Base-by-base conservation (phyloP, 139 green algal genomes). In the Raphidocelis subcapitata region DNA sequence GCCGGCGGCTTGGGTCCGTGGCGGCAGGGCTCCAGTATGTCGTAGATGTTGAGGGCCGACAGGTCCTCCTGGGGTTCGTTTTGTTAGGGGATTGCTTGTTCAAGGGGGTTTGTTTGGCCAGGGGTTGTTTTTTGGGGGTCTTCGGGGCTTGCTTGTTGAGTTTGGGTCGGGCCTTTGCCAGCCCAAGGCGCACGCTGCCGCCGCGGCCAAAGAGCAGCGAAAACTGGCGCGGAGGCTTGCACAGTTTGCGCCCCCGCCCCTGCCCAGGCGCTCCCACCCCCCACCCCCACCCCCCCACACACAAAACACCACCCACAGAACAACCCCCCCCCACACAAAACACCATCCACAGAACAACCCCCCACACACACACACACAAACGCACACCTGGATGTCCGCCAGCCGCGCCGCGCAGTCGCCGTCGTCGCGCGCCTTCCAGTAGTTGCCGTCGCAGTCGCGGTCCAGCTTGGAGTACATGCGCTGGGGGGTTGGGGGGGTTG, bases 361-460 rank as follows among this genome's bases (percentile, higher is more conserved):
- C 33, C 5, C 3, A 15, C 28, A 49, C 0, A 28, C 10, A 37
- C 5, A 37, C 24, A 24, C 21, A 41, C 24, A 29, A 63, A 3
- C n/a, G 35, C 35, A 4, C n/a, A 65, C 29, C 16, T 8, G 16
- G n/a, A n/a, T 16, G 21, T 47, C 16, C 21, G 10, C 3, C 59
- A 54, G 54, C 29, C 63, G 5, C n/a, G 5, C 3, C 8, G 47
- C 29, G 20, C 32, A 73, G 51, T 49, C 63, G 66, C 66, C 62
- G 51, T 55, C 66, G 15, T 3, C 1, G 0, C 28, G 4, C 1
- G 44, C 56, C 28, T 75, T 41, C 21, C 36, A 91, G 79, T 82
- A 93, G 65, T 62, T 77, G n/a, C 74, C 79, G 18, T 36, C 62
- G 78, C 88, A 94, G 16, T 46, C 76, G 20, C 32, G 26, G 3